A percentile compares a stretch with the other conserved stretches of the same genome.
Evolutionary conservation across 139 green algal genomes (phyloP).

Genomic region (Ettlia oleoabundans): DNA sequence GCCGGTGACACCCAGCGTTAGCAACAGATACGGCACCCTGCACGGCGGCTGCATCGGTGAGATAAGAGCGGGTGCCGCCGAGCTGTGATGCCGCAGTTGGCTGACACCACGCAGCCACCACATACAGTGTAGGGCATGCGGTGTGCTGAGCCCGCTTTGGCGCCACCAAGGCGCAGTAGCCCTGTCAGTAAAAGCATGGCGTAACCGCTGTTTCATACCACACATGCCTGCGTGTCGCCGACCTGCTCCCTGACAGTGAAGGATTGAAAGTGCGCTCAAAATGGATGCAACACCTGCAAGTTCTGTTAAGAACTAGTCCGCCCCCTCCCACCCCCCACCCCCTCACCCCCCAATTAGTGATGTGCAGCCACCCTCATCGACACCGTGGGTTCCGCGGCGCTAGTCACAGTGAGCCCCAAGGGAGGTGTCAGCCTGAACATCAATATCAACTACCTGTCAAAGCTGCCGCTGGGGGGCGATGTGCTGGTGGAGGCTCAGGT

Average conservation of each 20-base stretch:
- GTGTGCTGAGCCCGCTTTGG: too few species aligned
- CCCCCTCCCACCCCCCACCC: too few species aligned
- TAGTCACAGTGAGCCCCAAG: slow-evolving; percentile 36
- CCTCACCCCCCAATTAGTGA: too few species aligned
- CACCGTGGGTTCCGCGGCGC: slow-evolving; percentile 46
- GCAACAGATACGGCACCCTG: slow-evolving; percentile 40
- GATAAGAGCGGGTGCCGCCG: not conserved
- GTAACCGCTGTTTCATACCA: not conserved
- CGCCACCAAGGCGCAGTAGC: too few species aligned
- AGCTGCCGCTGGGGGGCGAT: not conserved
- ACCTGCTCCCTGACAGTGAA: too few species aligned
- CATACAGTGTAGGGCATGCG: too few species aligned
- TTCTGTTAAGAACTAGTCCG: too few species aligned
- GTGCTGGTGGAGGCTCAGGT: slow-evolving; percentile 1
- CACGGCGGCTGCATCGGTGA: slow-evolving; percentile 47
- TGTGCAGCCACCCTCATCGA: slow-evolving; percentile 45
- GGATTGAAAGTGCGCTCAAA: too few species aligned
- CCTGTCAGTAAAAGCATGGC: not conserved
- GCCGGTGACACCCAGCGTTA: not conserved
- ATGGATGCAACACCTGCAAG: too few species aligned
- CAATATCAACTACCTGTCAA: slow-evolving; percentile 36
- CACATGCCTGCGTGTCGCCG: not conserved
- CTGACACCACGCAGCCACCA: too few species aligned
- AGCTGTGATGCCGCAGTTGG: too few species aligned
- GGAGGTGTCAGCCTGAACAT: slow-evolving; percentile 41